Evolutionary conservation across 495 filamentous ascomycete species (phyloP), one percentile per base, ranked within the genome.

Genomic region (Penicillium flavigenum): DNA sequence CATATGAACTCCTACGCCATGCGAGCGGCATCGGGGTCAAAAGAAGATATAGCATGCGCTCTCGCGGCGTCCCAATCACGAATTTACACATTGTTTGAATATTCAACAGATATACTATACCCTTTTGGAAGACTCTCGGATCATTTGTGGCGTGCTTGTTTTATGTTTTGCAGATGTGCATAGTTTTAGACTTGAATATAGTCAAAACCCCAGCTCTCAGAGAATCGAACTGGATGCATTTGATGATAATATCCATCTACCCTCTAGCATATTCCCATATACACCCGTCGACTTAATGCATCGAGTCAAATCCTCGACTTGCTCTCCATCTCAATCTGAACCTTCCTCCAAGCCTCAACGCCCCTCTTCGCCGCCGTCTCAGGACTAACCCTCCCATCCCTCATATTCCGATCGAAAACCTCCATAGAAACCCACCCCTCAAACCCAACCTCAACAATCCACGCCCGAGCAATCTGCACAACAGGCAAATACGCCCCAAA

Each of bases 21-120:
- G 83, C 89, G 14, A 77, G 70, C 61, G 81, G 80, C 2, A 60
- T 97, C 16, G 91, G 89, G 0, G 65, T 96, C 45, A 83, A 85
- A 71, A 83, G 91, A 68, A 73, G 90, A 68, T 97, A 89, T 68
- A 83, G 83, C 63, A 82, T 97, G 44, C 83, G 86, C 60, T 94
- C 91, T 55, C 88, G 91, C 70, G 93, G 92, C 14, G 68, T 89
- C 38, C 79, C 82, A 59, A 88, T 96, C 54, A 79, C 76, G 53
- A 96, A 96, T 77, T 74, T 96, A 63, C 79, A 91, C 60, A 85
- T 96, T 64, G 67, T 90, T 66, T 84, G 77, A 64, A 56, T 47
- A 39, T 38, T 38, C 22, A 22, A 9, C 36, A 29, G 16, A 53
- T 53, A 53, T 43, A 46, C 19, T 53, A 53, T 53, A 53, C 51